Evolutionary conservation across 805 yeast genomes (phyloP).

Genomic region (Lipomyces yamanashiensis): DNA sequence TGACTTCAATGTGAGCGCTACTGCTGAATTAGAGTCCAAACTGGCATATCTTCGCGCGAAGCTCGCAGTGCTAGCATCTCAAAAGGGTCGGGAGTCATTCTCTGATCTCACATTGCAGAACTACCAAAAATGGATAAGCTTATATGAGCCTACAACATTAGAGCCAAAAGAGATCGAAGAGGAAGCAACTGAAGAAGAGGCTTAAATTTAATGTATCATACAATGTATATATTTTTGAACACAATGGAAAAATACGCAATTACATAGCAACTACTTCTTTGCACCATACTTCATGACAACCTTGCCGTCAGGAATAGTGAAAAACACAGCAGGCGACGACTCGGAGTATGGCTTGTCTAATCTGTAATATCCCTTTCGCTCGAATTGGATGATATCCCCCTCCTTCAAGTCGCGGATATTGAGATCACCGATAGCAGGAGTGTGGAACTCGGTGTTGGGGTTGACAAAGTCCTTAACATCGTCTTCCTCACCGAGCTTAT

Average conservation of each 20-base stretch:
- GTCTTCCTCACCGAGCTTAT: conserved; percentile 92
- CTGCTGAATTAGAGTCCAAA: background rate
- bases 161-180: conserved; percentile 2
- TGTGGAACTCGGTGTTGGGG: conserved; percentile 81
- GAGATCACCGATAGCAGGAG: conserved; percentile 76
- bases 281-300: conserved; percentile 75
- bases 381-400: conserved; percentile 91
- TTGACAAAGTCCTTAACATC: conserved; percentile 91
- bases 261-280: conserved; percentile 50
- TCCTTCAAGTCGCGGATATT: conserved; percentile 76
- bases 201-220: conserved; percentile 10
- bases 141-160: background rate
- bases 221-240: conserved; percentile 9
- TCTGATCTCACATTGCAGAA: conserved; percentile 10
- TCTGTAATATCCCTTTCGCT: conserved; percentile 95
- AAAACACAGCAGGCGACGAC: conserved; percentile 74
- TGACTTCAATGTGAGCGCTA: background rate
- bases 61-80: conserved; percentile 4
- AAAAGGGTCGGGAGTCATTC: conserved; percentile 3
- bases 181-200: conserved; percentile 1
- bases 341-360: conserved; percentile 62
- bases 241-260: background rate
- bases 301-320: conserved; percentile 96
- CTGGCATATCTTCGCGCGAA: background rate
- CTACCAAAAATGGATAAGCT: conserved; percentile 2